Base-by-base conservation (phyloP, 768 basidiomycete species). In the Leccinellum luteum region DNA sequence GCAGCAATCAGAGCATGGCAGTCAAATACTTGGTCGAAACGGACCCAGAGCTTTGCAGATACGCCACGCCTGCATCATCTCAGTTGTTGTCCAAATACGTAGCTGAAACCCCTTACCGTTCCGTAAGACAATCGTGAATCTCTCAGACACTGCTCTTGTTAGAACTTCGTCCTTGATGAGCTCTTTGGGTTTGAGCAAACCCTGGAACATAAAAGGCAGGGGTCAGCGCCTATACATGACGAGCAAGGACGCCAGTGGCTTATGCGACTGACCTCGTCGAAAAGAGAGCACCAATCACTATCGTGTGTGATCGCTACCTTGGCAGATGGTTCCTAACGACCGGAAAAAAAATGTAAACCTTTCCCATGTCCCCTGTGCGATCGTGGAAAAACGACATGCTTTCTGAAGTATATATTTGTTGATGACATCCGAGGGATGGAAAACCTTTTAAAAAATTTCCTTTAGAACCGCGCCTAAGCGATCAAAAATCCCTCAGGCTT, bases 231-330 rank as follows among this genome's bases (percentile, higher is more conserved):
- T 27, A 28, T 10, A 10, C 9, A n/a, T 2, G 35, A 17, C 17
- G n/a, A 38, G n/a, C n/a, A 38, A 38, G 4, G 9, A n/a, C 3
- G 8, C 35, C 38, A n/a, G 38, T 9, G 10, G 17, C 3, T n/a
- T n/a, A n/a, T 14, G n/a, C 12, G 41, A 59, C 61, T 12, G 19
- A 60, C 66, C 52, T 53, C 56, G 15, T 59, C 61, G 1, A 67
- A 64, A 15, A 69, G 25, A 2, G 50, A 58, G 13, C 59, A 56
- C 69, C 68, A 70, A 34, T 48, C 61, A 21, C 32, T 56, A 28
- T 68, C 67, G n/a, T 67, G 65, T 3, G 65, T 68, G 14, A 68
- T 62, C 3, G 65, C 67, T 32, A 67, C 63, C 25, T 56, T 60
- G 10, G 68, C 68, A 15, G 60, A 59, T 15, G 68, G 63, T 45